Conservation (phyloP, 2,329 filamentous ascomycete species). For the Tolypocladium tropicale region DNA sequence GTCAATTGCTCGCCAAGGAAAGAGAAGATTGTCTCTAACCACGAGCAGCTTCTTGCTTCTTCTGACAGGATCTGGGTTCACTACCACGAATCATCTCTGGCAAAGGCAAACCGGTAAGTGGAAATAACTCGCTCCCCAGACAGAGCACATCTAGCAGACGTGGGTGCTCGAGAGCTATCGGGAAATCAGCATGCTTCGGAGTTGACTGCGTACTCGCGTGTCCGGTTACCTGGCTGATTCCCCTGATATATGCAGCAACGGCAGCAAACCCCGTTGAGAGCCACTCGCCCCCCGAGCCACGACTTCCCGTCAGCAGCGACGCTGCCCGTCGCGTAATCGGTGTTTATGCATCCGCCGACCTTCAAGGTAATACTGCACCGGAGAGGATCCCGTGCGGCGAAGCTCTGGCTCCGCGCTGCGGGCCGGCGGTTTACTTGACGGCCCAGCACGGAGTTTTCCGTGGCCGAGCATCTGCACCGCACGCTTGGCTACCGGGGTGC, state of each 20-base stretch:
- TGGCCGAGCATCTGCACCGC: neutral
- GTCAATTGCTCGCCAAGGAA: neutral
- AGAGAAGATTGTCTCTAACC: neutral
- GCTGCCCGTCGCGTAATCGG: neutral
- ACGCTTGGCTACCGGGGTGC: no score
- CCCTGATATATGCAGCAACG: neutral
- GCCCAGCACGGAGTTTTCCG: neutral
- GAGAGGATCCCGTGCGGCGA: neutral
- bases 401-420: neutral
- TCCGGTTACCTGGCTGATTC: neutral
- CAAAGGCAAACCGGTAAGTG: neutral
- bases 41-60: neutral
- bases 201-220: neutral
- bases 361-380: constrained; percentile 3
- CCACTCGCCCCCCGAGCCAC: neutral
- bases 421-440: neutral
- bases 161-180: neutral
- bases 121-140: neutral
- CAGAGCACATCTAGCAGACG: neutral
- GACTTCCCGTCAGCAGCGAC: neutral
- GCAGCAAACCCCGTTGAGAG: neutral
- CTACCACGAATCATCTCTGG: neutral
- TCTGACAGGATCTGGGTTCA: no score
- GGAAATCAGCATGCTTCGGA: neutral
- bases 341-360: constrained; percentile 4